Percentiles rank a stretch among this genome's conserved stretches.
These are phyloP conservation scores for Clonostachys rhizophaga DNA, from an alignment of 2,329 filamentous ascomycete species.

Conservation along the genomic window DNA sequence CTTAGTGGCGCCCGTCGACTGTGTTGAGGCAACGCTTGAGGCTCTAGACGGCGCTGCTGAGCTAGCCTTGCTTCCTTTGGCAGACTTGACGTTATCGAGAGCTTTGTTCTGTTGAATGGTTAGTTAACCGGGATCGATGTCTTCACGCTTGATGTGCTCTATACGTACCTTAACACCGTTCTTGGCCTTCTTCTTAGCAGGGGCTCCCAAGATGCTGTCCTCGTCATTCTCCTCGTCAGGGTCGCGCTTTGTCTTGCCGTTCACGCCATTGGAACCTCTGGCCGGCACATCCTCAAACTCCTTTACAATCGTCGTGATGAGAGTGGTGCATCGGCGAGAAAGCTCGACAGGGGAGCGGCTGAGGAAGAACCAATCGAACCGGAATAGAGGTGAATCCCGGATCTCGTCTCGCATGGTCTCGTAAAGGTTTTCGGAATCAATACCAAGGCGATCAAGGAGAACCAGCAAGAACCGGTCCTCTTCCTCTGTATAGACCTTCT, in stretches of 20 bases:
- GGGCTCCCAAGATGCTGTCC: slow-evolving; percentile 72
- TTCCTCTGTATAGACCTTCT: slow-evolving; percentile 98
- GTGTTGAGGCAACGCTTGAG: slow-evolving; percentile 79
- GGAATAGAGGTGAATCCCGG: slow-evolving; percentile 87
- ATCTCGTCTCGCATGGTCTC: slow-evolving; percentile 98
- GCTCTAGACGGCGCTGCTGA: slow-evolving; percentile 78
- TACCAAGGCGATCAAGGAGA: slow-evolving; percentile 84
- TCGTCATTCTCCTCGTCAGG: slow-evolving; percentile 80
- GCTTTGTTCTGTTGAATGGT: slow-evolving; percentile 71
- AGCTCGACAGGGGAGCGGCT: slow-evolving; percentile 92
- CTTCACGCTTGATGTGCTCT: background rate
- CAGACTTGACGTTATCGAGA: slow-evolving; percentile 79
- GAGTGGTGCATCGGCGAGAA: slow-evolving; percentile 84
- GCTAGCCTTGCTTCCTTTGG: slow-evolving; percentile 63
- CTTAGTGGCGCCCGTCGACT: slow-evolving; percentile 36
- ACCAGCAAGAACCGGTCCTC: slow-evolving; percentile 95
- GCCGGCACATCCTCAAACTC: slow-evolving; percentile 75
- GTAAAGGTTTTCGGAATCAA: slow-evolving; percentile 86
- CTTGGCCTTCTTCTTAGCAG: slow-evolving; percentile 94
- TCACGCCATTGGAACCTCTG: slow-evolving; percentile 52
- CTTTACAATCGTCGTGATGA: slow-evolving; percentile 89
- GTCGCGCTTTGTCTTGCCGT: slow-evolving; percentile 70
- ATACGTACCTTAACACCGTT: slow-evolving; percentile 72
- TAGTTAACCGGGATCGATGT: background rate
- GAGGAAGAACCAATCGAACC: slow-evolving; percentile 99